Evolutionary conservation across 345 rosid genomes (phyloP).

Genomic region (Salix exigua): DNA sequence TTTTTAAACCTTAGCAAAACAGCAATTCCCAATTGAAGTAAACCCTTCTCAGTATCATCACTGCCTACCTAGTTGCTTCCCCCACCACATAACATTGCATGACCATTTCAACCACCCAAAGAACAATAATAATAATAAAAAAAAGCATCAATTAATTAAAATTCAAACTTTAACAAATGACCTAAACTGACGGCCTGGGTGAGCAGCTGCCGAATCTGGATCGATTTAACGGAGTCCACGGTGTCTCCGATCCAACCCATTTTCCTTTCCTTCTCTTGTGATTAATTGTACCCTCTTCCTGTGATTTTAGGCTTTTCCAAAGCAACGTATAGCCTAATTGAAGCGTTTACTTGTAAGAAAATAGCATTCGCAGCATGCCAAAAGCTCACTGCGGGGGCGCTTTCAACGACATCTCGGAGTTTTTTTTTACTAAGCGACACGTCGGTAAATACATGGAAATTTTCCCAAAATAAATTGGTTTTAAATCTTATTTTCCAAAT

Average conservation of each 20-base stretch:
- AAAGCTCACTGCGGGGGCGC: not conserved
- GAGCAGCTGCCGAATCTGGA: slow-evolving; percentile 84
- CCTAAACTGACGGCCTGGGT: slow-evolving; percentile 80
- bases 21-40: not conserved
- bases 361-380: too few species aligned
- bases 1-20: not conserved
- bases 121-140: not conserved
- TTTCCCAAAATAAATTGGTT: not conserved
- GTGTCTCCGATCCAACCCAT: slow-evolving; percentile 86
- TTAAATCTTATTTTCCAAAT: not conserved
- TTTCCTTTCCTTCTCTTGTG: not conserved
- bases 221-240: slow-evolving; percentile 65
- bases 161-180: slow-evolving; percentile 11
- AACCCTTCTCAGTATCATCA: not conserved
- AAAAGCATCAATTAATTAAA: not conserved
- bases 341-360: not conserved
- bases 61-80: not conserved
- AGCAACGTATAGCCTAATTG: too few species aligned
- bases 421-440: not conserved
- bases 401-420: not conserved
- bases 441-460: not conserved
- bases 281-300: not conserved
- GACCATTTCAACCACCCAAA: not conserved
- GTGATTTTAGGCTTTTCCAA: not conserved
- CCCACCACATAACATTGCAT: not conserved